Evolutionary conservation across 108 stramenopile species (phyloP), one percentile per base, ranked within the genome.

Genomic region (Ochromonas danica): DNA sequence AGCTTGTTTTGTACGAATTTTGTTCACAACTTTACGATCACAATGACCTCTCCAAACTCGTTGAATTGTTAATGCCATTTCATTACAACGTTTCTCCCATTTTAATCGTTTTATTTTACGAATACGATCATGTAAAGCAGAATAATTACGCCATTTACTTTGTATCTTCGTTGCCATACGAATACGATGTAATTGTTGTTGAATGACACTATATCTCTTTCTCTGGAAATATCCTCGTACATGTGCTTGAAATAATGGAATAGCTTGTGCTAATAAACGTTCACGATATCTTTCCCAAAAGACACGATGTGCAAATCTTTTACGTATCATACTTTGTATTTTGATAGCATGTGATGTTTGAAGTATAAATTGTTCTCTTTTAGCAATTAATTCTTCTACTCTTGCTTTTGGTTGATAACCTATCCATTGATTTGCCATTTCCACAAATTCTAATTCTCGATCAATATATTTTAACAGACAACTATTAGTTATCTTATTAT

Each of bases 401-500:
- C 10, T 41, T 10, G 43, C 14, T 36, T 75, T 75, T 10, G 72
- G 72, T 41, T 39, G 14, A 41, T 57, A 75, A 28, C 72, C 72
- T 10, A 42, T 6, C 36, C 40, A 75, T 75, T 42, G 10, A 27
- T 17, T 75, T 28, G 72, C 14, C 31, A 75, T 27, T 57, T 75
- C 51, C 40, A 60, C 72, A 75, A 75, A 75, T 41, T 75, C 72
- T 6, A 75, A 75, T 42, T 39, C 17, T 10, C 31, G 72, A 41
- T 75, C 40, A 31, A 45, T 60, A 41, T 75, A 25, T 10, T 33
- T 3, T 75, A 75, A 45, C 10, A 75, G 30, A 6, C 14, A 14
- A 30, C 40, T 38, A 6, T 6, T 67, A 10, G 63, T 67, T 3
- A 67, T 75, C 6, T 36, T 27, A 57, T 75, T 45, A 41, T 75